Evolutionary conservation across 441 rosid species (phyloP), one percentile per base, ranked within the genome.

Genomic region (Cnidoscolus chayamansa): DNA sequence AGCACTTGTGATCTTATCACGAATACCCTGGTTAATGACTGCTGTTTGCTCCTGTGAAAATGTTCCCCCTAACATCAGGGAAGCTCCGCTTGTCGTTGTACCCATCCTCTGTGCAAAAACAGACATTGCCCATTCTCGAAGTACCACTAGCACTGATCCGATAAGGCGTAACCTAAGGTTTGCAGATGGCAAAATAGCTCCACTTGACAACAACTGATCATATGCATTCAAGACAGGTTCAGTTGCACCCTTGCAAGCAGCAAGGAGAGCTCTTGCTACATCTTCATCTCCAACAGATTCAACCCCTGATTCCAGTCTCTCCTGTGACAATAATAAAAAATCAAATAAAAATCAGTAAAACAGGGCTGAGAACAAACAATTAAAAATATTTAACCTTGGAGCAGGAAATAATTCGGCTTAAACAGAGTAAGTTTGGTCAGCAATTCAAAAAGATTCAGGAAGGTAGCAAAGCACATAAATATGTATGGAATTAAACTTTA

Each of bases 61-160:
- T 43, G 93, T 62, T 74, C 94, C 88, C 30, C 92, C 91, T 72
- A 89, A 80, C 72, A 87, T 84, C 66, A 94, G 72, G 55, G 94
- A 89, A 73, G 97, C 89, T 50, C 91, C 90, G 1, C 87, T 71
- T 48, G 85, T 77, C 73, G 87, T 86, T 19, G 92, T 86, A 20
- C 89, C 91, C 87, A 89, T 90, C 80, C 92, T 85, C 84, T 88
- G 87, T 60, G 96, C 88, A 76, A 85, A 85, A 48, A 83, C 84
- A 75, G 97, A 91, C 94, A 89, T 87, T 35, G 97, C 88, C 98
- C 99, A 95, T 80, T 95, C 99, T 50, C 88, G 89, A n/a, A 95
- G 95, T 54, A 95, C 86, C 72, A 86, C 85, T 43, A 90, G 85
- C 71, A 91, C 92, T 20, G 99, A 95, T 56, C 84, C 75, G 40